Evolutionary conservation across 169 alveolate genomes (phyloP), one percentile per base, ranked within the genome.

Genomic region (Amoebophrya sp.): DNA sequence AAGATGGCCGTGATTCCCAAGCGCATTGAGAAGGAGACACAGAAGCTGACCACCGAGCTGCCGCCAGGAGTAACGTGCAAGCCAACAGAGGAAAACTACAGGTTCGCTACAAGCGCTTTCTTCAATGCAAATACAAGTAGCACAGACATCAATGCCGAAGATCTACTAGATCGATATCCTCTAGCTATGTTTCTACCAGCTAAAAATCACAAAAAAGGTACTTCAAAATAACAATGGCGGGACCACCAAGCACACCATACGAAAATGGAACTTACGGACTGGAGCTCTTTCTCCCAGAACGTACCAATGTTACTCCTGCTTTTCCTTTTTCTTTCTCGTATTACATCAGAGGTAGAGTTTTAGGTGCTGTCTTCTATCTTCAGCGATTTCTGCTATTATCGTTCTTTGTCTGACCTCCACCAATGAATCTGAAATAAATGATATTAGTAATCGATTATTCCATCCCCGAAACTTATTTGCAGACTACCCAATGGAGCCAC

Each of bases 401-500:
- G n/a, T n/a, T n/a, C n/a, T n/a, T n/a, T n/a, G n/a, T n/a, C n/a
- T n/a, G n/a, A n/a, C n/a, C n/a, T n/a, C n/a, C n/a, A n/a, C n/a
- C n/a, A n/a, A n/a, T n/a, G n/a, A n/a, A n/a, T n/a, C n/a, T n/a
- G n/a, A n/a, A n/a, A n/a, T n/a, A n/a, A n/a, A n/a, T n/a, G n/a
- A n/a, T n/a, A n/a, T n/a, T n/a, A n/a, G n/a, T n/a, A n/a, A n/a
- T n/a, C n/a, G n/a, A n/a, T n/a, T n/a, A n/a, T n/a, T n/a, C n/a
- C n/a, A n/a, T n/a, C n/a, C n/a, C n/a, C n/a, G n/a, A n/a, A n/a
- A n/a, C n/a, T n/a, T n/a, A n/a, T n/a, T n/a, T n/a, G n/a, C 54
- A 77, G 98, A 98, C 90, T 98, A 98, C 92, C 99, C 99, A n/a
- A 98, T 98, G 99, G 98, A 97, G 91, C 99, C 99, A 12, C 99